A percentile compares a stretch with the other conserved stretches of the same genome.
Conservation (phyloP, 371 early-diverging fungal species). For the Cladochytrium tenue region DNA sequence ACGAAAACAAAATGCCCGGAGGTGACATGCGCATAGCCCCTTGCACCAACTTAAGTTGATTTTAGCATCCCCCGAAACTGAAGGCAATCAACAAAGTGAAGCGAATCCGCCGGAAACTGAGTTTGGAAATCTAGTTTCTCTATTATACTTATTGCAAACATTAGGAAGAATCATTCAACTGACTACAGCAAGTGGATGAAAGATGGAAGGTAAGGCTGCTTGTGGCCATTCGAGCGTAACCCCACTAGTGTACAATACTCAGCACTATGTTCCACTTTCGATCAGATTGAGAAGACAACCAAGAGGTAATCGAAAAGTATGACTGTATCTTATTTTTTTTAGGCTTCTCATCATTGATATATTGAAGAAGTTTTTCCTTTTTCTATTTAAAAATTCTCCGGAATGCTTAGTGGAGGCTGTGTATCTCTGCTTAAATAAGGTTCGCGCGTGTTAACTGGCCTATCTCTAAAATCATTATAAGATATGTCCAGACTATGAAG, state of each 20-base stretch:
- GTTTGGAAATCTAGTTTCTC: too few relatives aligned
- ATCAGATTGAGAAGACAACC: conserved; percentile 76
- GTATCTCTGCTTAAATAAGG: conserved; percentile 92
- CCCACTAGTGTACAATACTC: conserved; percentile 80
- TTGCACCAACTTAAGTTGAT: too few relatives aligned
- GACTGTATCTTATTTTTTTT: not conserved
- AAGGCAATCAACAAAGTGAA: too few relatives aligned
- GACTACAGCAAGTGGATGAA: too few relatives aligned
- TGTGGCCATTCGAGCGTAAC: too few relatives aligned
- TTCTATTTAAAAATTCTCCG: conserved; percentile 72
- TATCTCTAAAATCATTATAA: conserved; percentile 18
- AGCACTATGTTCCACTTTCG: conserved; percentile 85
- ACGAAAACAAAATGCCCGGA: too few relatives aligned
- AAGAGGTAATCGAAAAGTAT: conserved; percentile 50
- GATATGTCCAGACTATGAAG: conserved; percentile 94
- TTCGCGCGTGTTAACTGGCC: conserved; percentile 24
- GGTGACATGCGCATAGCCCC: too few relatives aligned
- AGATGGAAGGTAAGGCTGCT: too few relatives aligned
- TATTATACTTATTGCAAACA: too few relatives aligned
- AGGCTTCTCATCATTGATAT: conserved; percentile 81
- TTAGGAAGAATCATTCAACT: too few relatives aligned
- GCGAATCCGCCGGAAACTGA: too few relatives aligned
- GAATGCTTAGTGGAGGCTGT: conserved; percentile 73
- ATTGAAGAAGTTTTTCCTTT: conserved; percentile 73
- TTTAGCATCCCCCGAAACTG: too few relatives aligned